Evolutionary conservation across 2,329 filamentous ascomycete species (phyloP), one percentile per base, ranked within the genome.

Genomic region (Trichoderma simmonsii): DNA sequence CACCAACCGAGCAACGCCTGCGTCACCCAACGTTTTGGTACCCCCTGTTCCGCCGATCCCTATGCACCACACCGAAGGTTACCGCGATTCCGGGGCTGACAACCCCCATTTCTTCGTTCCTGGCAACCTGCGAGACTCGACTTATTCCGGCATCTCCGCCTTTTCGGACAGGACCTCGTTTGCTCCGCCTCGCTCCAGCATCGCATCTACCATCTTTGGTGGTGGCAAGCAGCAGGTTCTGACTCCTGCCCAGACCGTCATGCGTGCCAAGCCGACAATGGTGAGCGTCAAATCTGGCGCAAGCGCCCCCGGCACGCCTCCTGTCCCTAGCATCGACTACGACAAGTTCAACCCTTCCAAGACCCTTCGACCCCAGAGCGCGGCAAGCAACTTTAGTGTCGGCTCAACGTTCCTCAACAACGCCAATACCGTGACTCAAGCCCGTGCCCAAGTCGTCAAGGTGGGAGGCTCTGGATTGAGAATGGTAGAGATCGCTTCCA

Each of bases 1-100:
- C 77, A 98, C 94, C 73, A 98, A 98, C 83, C 90, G 95, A 76
- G 94, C 95, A 14, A 91, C 91, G 8, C 92, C 93, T 6, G 91
- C 92, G n/a, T 95, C 94, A 0, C 93, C 93, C 3, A 90, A 90
- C 51, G 85, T 94, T 24, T 88, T 95, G 65, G 92, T 97, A 5
- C 94, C 95, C n/a, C 95, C 95, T 0, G 95, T 99, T 5, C 96
- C 96, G 56, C 94, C 95, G 18, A 94, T 98, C 73, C 95, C 96
- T 61, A 90, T 88, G 76, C 85, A 88, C 51, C 85, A 90, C 70
- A 89, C 91, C 14, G 78, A 79, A 26, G 77, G 77, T 60, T 77
- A 75, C 73, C 75, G 77, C 51, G 89, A 90, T 1, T 80, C 82
- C 14, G 86, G 86, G 74, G 87, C 88, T 70, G 88, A 92, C 73